Evolutionary conservation across 2,329 filamentous ascomycete species (phyloP).

Genomic region (Clonostachys chloroleuca): DNA sequence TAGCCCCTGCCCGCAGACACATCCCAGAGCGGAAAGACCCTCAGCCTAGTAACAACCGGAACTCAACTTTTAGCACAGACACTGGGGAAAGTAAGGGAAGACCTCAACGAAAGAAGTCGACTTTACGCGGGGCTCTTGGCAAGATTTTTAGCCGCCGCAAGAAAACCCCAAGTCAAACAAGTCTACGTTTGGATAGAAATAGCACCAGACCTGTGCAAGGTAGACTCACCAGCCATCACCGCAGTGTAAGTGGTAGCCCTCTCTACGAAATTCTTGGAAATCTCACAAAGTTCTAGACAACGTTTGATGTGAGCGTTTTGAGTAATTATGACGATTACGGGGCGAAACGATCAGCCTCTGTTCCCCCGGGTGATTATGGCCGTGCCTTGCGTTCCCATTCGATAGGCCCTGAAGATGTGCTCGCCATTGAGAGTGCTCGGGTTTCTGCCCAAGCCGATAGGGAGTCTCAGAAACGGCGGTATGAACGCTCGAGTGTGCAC

Average conservation of each 20-base stretch:
- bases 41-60: slow-evolving; percentile 34
- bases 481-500: slow-evolving; percentile 9
- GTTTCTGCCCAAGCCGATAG: slow-evolving; percentile 46
- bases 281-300: background rate
- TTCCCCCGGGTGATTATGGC: slow-evolving; percentile 58
- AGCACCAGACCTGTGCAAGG: no score
- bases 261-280: background rate
- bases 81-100: slow-evolving; percentile 8
- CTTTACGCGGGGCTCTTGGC: slow-evolving; percentile 48
- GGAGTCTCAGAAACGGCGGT: slow-evolving; percentile 23
- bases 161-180: slow-evolving; percentile 22
- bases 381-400: slow-evolving; percentile 59
- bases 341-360: slow-evolving; percentile 48
- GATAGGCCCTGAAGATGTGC: slow-evolving; percentile 49
- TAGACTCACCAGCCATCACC: no score
- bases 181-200: no score
- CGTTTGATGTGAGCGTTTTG: background rate
- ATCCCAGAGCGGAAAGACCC: slow-evolving; percentile 1
- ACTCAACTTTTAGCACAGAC: slow-evolving; percentile 40
- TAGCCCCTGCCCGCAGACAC: no score
- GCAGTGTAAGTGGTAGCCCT: no score
- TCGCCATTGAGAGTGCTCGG: slow-evolving; percentile 46
- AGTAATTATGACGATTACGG: slow-evolving; percentile 8
- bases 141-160: slow-evolving; percentile 56
- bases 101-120: slow-evolving; percentile 53